These are phyloP conservation scores for Kalanchoe fedtschenkoi DNA, from an alignment of 164 flowering plant genomes.

Conservation along the genomic window DNA sequence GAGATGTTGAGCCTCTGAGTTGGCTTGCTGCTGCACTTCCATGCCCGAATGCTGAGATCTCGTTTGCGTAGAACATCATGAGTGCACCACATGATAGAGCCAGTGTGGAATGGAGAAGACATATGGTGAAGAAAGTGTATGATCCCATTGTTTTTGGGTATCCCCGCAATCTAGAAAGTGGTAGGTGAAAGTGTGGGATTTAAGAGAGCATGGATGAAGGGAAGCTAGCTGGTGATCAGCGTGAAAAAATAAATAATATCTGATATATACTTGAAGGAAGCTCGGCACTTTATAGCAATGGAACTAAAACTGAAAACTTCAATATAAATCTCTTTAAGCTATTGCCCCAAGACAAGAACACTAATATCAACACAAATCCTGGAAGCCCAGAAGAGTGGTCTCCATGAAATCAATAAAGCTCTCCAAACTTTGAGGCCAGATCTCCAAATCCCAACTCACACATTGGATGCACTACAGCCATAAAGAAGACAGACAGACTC, in stretches of 20 bases:
- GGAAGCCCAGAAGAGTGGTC: neutral
- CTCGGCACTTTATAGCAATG: no score
- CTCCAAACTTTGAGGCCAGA: neutral
- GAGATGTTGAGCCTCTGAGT: constrained; percentile 64
- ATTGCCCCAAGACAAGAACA: no score
- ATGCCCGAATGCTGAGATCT: constrained; percentile 35
- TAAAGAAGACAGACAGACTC: no score
- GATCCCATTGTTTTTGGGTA: constrained; percentile 11
- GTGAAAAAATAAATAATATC: no score
- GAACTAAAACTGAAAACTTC: no score
- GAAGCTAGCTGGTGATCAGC: no score
- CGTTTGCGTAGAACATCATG: constrained; percentile 39
- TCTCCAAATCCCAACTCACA: neutral
- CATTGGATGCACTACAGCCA: neutral
- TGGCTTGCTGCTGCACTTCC: constrained; percentile 33
- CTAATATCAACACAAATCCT: neutral
- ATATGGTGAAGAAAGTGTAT: constrained; percentile 25
- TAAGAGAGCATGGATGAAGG: neutral
- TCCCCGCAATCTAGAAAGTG: no score
- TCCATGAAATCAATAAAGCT: neutral
- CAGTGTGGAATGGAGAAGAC: constrained; percentile 34
- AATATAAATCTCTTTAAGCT: no score
- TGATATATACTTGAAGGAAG: no score
- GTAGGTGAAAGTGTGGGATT: neutral
- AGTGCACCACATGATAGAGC: constrained; percentile 28